Percentiles rank a stretch among this genome's conserved stretches.
Evolutionary conservation across 2,329 filamentous ascomycete genomes (phyloP).

Genomic region (Xylaria sp.): DNA sequence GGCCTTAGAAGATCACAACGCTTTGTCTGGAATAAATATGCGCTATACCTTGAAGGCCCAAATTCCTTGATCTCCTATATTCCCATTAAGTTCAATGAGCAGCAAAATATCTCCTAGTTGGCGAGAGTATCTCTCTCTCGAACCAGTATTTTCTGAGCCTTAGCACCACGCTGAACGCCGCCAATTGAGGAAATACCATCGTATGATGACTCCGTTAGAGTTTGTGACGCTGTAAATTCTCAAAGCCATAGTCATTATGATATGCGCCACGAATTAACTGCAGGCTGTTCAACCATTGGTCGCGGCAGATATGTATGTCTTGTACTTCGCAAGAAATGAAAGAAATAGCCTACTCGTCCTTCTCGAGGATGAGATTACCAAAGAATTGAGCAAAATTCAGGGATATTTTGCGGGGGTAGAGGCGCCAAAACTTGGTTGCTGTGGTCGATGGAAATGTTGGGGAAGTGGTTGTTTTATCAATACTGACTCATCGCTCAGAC

Average conservation of each 20-base stretch:
- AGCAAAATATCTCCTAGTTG: slow-evolving; percentile 35
- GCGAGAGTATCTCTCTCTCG: slow-evolving; percentile 13
- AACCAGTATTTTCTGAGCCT: slow-evolving; percentile 17
- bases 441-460: slow-evolving; percentile 1
- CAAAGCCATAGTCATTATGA: slow-evolving; percentile 4
- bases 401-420: slow-evolving; percentile 17
- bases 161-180: slow-evolving; percentile 23
- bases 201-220: background rate
- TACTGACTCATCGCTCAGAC: background rate
- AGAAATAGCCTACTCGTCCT: background rate
- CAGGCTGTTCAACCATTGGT: slow-evolving; percentile 1
- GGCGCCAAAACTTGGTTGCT: slow-evolving; percentile 24
- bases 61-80: slow-evolving; percentile 33
- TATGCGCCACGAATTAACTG: slow-evolving; percentile 9
- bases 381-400: slow-evolving; percentile 28
- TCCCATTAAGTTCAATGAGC: slow-evolving; percentile 32
- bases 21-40: slow-evolving; percentile 14
- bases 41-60: slow-evolving; percentile 31
- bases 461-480: slow-evolving; percentile 5
- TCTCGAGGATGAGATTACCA: slow-evolving; percentile 18
- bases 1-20: slow-evolving; percentile 21
- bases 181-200: slow-evolving; percentile 20
- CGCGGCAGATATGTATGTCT: slow-evolving; percentile 20
- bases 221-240: slow-evolving; percentile 1
- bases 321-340: slow-evolving; percentile 26